phyloP scores from a whole-genome alignment of 305 asterid genomes.

The Solanum hybrid region DNA sequence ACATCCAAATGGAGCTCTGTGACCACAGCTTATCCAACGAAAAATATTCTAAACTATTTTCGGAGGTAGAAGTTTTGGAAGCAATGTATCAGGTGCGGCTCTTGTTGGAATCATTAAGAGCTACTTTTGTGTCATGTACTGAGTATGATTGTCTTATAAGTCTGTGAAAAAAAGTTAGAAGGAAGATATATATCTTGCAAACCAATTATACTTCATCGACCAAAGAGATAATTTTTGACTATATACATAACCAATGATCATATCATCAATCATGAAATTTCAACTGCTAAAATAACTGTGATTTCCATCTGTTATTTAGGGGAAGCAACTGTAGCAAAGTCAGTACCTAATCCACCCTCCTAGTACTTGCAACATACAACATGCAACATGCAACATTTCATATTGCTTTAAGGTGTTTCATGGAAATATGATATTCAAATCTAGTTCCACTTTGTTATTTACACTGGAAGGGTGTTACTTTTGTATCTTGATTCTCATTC shows the following conservation, averaged over 20 bases:
- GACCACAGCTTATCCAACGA: slow-evolving; percentile 64
- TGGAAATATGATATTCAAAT: not conserved
- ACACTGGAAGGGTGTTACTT: not conserved
- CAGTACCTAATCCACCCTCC: not conserved
- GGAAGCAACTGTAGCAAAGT: not conserved
- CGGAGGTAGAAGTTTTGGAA: slow-evolving; percentile 56
- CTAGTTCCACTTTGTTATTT: not conserved
- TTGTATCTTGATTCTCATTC: not conserved
- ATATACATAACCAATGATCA: not conserved
- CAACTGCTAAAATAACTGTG: not conserved
- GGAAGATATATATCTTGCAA: not conserved
- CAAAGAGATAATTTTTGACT: not conserved
- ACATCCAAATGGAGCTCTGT: slow-evolving; percentile 91
- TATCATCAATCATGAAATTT: not conserved
- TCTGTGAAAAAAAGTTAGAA: not conserved
- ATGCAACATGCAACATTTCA: not conserved
- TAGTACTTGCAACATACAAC: not conserved
- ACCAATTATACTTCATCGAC: not conserved
- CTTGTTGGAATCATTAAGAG: not conserved
- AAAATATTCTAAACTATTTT: slow-evolving; percentile 28
- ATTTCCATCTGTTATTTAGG: not conserved
- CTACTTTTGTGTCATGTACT: not conserved
- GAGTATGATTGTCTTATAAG: not conserved
- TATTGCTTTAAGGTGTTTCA: not conserved
- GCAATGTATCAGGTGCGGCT: slow-evolving; percentile 70